Evolutionary conservation across 2,329 filamentous ascomycete genomes (phyloP).

Genomic region (Diaporthe eres): DNA sequence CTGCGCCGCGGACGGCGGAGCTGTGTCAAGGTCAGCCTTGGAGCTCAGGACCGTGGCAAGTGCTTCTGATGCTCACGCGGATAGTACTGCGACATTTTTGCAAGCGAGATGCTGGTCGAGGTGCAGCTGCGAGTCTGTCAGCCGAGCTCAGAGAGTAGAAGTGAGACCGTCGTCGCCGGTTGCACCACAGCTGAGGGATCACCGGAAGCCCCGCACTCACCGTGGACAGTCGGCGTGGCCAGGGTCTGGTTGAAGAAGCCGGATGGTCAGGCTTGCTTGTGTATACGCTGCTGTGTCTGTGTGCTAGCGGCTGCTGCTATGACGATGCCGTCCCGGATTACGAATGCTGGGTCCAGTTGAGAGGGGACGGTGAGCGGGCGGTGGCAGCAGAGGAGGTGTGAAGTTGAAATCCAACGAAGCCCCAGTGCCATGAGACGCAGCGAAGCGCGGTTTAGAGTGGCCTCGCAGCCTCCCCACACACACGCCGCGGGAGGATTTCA

Average conservation of each 20-base stretch:
- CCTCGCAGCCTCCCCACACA: slow-evolving; percentile 19
- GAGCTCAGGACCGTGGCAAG: neutral
- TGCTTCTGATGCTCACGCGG: slow-evolving; percentile 44
- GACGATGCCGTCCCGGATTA: neutral
- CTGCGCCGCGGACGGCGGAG: slow-evolving; percentile 45
- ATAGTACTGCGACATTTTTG: slow-evolving; percentile 46
- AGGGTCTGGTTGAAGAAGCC: neutral
- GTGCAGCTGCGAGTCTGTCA: slow-evolving; percentile 23
- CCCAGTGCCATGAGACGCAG: neutral
- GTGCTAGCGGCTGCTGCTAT: neutral
- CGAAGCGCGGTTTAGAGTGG: neutral
- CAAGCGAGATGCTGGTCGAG: neutral
- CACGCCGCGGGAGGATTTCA: neutral
- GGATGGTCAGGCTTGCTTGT: neutral
- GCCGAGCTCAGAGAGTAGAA: neutral
- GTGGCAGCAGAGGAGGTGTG: slow-evolving; percentile 7
- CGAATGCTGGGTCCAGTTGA: neutral
- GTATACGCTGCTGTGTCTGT: neutral
- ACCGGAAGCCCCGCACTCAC: slow-evolving; percentile 41
- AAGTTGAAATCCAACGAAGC: slow-evolving; percentile 23
- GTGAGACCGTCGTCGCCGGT: slow-evolving; percentile 30
- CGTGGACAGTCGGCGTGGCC: slow-evolving; percentile 17
- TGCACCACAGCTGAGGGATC: slow-evolving; percentile 34
- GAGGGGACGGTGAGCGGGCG: neutral
- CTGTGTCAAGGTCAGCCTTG: slow-evolving; percentile 41